Evolutionary conservation across 2,329 filamentous ascomycete genomes (phyloP).

Genomic region (Colletotrichum eleusines): DNA sequence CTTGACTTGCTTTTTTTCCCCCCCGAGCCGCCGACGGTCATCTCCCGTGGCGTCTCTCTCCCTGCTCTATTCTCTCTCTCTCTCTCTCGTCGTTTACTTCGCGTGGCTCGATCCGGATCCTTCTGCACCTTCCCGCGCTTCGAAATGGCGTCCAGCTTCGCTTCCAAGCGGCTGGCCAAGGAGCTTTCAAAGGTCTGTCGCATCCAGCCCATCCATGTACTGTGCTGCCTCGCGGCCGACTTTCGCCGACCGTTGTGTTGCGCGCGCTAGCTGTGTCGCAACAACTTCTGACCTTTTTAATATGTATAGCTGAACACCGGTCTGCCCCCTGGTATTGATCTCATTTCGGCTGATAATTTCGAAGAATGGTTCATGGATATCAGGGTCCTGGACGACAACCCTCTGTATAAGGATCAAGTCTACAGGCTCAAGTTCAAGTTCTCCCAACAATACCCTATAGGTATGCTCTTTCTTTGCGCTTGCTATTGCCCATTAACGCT

Average conservation of each 20-base stretch:
- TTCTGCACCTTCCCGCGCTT: slow-evolving; percentile 3
- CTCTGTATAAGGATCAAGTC: slow-evolving; percentile 82
- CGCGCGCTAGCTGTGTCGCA: slow-evolving; percentile 3
- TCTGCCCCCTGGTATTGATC: slow-evolving; percentile 77
- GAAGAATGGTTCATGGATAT: slow-evolving; percentile 96
- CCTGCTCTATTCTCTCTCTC: slow-evolving; percentile 8
- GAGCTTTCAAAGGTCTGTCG: slow-evolving; percentile 67
- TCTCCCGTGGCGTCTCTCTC: slow-evolving; percentile 2
- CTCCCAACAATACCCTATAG: slow-evolving; percentile 87
- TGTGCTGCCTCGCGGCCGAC: neutral
- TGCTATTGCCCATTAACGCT: neutral
- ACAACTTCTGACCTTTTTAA: slow-evolving; percentile 21
- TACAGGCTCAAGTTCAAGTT: slow-evolving; percentile 93
- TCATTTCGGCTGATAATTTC: slow-evolving; percentile 85
- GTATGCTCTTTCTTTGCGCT: slow-evolving; percentile 61
- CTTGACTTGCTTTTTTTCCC: neutral
- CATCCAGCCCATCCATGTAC: slow-evolving; percentile 9
- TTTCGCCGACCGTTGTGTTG: slow-evolving; percentile 8
- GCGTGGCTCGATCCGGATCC: slow-evolving; percentile 4
- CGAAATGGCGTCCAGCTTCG: slow-evolving; percentile 59
- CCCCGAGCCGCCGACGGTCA: slow-evolving; percentile 15
- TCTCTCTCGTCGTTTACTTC: neutral
- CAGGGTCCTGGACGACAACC: slow-evolving; percentile 88
- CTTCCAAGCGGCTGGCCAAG: slow-evolving; percentile 69
- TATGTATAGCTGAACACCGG: slow-evolving; percentile 53